phyloP scores from a whole-genome alignment of 305 asterid species.

The Withania somnifera region DNA sequence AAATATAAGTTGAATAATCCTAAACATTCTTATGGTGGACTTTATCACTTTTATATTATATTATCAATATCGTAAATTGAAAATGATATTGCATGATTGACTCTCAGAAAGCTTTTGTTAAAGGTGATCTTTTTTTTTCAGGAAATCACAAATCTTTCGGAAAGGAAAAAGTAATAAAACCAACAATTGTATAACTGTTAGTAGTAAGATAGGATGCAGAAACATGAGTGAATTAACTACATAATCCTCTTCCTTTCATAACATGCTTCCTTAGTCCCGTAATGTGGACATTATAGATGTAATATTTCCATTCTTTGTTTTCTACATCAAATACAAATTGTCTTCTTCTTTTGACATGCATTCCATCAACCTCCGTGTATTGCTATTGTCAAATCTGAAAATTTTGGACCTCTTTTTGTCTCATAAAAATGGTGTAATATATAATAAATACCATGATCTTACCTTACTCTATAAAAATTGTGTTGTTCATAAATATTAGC shows the following conservation, averaged over 20 bases:
- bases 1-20: constrained; percentile 2
- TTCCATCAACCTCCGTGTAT: constrained; percentile 55
- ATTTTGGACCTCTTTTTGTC: not conserved
- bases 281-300: constrained; percentile 69
- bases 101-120: constrained; percentile 15
- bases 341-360: constrained; percentile 61
- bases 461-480: constrained; percentile 91
- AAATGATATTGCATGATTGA: constrained; percentile 13
- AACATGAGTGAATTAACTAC: constrained; percentile 1
- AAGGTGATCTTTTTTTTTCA: constrained; percentile 3
- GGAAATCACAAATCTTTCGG: constrained; percentile 12
- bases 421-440: not conserved
- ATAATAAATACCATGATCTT: not conserved
- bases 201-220: not conserved
- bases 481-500: constrained; percentile 72
- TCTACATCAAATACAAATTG: constrained; percentile 76
- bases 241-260: constrained; percentile 72
- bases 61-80: not conserved
- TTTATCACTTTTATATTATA: not conserved
- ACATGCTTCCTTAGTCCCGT: constrained; percentile 90
- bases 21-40: constrained; percentile 2
- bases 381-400: constrained; percentile 88
- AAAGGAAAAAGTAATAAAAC: not conserved
- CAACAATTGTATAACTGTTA: not conserved
- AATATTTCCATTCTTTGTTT: constrained; percentile 79